Percentiles rank a stretch among this genome's conserved stretches.
phyloP scores from a whole-genome alignment of 2,329 filamentous ascomycete genomes.

The Arthrobotrys megalospora region DNA sequence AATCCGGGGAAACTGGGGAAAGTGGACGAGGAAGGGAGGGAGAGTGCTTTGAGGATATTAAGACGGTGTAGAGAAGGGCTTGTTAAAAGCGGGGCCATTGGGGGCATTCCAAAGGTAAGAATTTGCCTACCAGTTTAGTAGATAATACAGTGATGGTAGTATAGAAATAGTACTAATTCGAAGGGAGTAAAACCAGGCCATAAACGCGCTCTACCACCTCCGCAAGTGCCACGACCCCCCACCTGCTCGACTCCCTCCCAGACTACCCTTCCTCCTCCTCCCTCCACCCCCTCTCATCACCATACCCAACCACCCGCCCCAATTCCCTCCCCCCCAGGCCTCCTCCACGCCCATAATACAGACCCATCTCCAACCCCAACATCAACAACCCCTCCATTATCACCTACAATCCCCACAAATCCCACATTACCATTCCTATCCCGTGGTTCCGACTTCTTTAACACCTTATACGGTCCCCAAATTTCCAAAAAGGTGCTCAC shows the following conservation, averaged over 20 bases:
- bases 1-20: slow-evolving; percentile 40
- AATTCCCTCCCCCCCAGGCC: slow-evolving; percentile 69
- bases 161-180: too few species aligned
- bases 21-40: slow-evolving; percentile 50
- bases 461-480: slow-evolving; percentile 70
- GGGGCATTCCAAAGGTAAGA: slow-evolving; percentile 71
- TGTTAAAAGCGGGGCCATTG: slow-evolving; percentile 70
- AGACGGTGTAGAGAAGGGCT: slow-evolving; percentile 71
- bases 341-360: slow-evolving; percentile 61
- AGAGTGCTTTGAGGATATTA: slow-evolving; percentile 67
- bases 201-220: slow-evolving; percentile 66
- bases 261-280: slow-evolving; percentile 14
- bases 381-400: slow-evolving; percentile 65
- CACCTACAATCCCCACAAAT: slow-evolving; percentile 66
- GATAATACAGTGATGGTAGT: too few species aligned
- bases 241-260: slow-evolving; percentile 30
- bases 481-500: slow-evolving; percentile 70
- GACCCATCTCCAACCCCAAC: slow-evolving; percentile 67
- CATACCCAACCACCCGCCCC: slow-evolving; percentile 66
- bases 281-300: slow-evolving; percentile 53
- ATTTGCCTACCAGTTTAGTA: too few species aligned
- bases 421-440: slow-evolving; percentile 67
- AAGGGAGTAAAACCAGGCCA: slow-evolving; percentile 66
- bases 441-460: slow-evolving; percentile 70
- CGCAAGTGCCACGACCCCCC: slow-evolving; percentile 49